Conservation (phyloP, 768 basidiomycete genomes). For the Boletus huronensis region DNA sequence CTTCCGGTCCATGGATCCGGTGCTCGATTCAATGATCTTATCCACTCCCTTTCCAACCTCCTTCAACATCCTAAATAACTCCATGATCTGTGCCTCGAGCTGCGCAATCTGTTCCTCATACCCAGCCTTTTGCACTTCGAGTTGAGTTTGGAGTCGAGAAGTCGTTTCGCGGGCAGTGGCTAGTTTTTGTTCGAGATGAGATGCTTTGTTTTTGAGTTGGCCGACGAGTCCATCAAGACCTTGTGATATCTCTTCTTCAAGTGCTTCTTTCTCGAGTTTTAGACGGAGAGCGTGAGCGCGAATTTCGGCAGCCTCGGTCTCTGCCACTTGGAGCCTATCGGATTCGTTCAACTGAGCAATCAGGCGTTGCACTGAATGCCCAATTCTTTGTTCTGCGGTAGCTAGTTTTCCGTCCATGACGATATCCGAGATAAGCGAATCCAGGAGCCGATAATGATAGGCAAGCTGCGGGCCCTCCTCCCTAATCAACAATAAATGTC, state of each 20-base stretch:
- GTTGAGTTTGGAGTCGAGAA: conserved; percentile 67
- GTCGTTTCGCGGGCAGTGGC: conserved; percentile 75
- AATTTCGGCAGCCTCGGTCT: conserved; percentile 71
- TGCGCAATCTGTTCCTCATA: conserved; percentile 87
- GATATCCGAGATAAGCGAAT: conserved; percentile 84
- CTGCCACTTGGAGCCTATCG: conserved; percentile 74
- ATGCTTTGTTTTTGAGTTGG: conserved; percentile 66
- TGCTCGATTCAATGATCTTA: conserved; percentile 61
- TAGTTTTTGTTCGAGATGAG: conserved; percentile 73
- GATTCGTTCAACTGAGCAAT: conserved; percentile 89
- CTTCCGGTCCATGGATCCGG: conserved; percentile 70
- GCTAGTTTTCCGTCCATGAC: conserved; percentile 89
- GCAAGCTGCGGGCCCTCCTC: conserved; percentile 82
- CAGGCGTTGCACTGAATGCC: conserved; percentile 84
- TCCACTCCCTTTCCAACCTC: conserved; percentile 78
- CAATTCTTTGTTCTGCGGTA: conserved; percentile 81
- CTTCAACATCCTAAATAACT: conserved; percentile 90
- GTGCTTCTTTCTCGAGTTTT: conserved; percentile 75
- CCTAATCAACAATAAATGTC: conserved; percentile 86
- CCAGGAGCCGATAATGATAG: conserved; percentile 89
- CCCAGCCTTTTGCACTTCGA: conserved; percentile 69
- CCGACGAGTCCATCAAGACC: conserved; percentile 85
- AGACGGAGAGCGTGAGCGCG: conserved; percentile 60
- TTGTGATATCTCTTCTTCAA: conserved; percentile 79
- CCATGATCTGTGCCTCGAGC: conserved; percentile 89